phyloP scores from a whole-genome alignment of 169 alveolate species.

The Cryptosporidium canis region DNA sequence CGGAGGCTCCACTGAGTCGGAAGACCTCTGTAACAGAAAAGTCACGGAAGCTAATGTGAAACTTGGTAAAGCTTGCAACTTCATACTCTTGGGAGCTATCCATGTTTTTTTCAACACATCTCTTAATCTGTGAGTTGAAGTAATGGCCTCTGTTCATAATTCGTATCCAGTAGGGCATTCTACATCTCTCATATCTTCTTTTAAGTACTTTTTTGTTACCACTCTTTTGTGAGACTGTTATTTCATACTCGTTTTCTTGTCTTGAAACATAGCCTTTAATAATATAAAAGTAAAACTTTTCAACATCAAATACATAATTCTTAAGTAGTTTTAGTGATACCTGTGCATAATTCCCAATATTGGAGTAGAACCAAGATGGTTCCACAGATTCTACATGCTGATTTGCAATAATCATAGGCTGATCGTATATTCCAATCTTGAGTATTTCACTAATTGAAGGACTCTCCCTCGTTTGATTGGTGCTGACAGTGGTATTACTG shows the following conservation, averaged over 20 bases:
- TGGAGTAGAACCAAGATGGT: slow-evolving; percentile 71
- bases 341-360: slow-evolving; percentile 43
- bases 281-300: slow-evolving; percentile 53
- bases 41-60: slow-evolving; percentile 47
- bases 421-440: slow-evolving; percentile 62
- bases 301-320: slow-evolving; percentile 54
- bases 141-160: neutral
- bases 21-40: slow-evolving; percentile 64
- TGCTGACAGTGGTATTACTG: neutral
- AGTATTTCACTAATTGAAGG: slow-evolving; percentile 12
- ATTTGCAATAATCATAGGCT: slow-evolving; percentile 50
- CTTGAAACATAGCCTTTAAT: slow-evolving; percentile 65
- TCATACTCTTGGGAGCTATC: neutral
- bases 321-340: slow-evolving; percentile 43
- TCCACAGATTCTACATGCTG: slow-evolving; percentile 32
- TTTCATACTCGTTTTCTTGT: slow-evolving; percentile 68
- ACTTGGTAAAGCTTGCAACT: slow-evolving; percentile 25
- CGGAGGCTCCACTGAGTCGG: slow-evolving; percentile 66
- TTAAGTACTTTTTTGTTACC: neutral
- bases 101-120: neutral
- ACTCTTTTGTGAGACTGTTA: slow-evolving; percentile 47
- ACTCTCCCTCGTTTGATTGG: neutral
- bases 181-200: neutral
- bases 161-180: slow-evolving; percentile 26
- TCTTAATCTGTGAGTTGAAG: neutral